These are phyloP conservation scores for Aspergillus homomorphus DNA, from an alignment of 495 filamentous ascomycete species.

Conservation along the genomic window DNA sequence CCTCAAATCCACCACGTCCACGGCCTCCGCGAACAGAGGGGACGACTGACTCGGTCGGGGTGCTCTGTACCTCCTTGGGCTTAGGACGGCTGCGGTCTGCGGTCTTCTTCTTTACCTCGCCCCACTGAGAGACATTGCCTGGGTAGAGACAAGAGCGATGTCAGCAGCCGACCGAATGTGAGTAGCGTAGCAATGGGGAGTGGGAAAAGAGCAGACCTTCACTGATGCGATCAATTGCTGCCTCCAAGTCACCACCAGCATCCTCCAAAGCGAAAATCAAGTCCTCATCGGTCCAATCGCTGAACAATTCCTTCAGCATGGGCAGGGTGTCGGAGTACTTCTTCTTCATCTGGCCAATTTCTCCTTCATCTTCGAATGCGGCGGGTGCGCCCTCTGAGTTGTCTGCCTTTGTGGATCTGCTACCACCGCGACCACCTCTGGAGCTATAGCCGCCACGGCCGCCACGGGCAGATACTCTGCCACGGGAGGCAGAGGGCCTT, in stretches of 20 bases:
- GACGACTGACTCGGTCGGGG: slow-evolving; percentile 43
- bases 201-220: slow-evolving; percentile 61
- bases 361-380: slow-evolving; percentile 77
- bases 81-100: slow-evolving; percentile 82
- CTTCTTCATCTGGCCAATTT: slow-evolving; percentile 88
- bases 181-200: slow-evolving; percentile 9
- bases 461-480: slow-evolving; percentile 77
- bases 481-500: slow-evolving; percentile 71
- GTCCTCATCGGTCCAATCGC: slow-evolving; percentile 88
- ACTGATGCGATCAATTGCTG: slow-evolving; percentile 82
- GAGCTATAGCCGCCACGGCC: slow-evolving; percentile 76
- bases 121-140: slow-evolving; percentile 93
- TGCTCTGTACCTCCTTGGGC: slow-evolving; percentile 64
- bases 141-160: slow-evolving; percentile 12
- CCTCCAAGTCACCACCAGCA: slow-evolving; percentile 81
- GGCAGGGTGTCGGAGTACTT: slow-evolving; percentile 71
- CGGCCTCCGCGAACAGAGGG: slow-evolving; percentile 61
- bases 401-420: slow-evolving; percentile 70
- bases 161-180: slow-evolving; percentile 7
- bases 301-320: slow-evolving; percentile 84
- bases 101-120: slow-evolving; percentile 88
- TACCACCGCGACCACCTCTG: slow-evolving; percentile 65
- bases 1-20: slow-evolving; percentile 63
- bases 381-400: slow-evolving; percentile 49
- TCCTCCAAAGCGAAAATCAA: slow-evolving; percentile 88